Base-by-base conservation (phyloP, 306 rosid species). In the Glycine tomentella region DNA sequence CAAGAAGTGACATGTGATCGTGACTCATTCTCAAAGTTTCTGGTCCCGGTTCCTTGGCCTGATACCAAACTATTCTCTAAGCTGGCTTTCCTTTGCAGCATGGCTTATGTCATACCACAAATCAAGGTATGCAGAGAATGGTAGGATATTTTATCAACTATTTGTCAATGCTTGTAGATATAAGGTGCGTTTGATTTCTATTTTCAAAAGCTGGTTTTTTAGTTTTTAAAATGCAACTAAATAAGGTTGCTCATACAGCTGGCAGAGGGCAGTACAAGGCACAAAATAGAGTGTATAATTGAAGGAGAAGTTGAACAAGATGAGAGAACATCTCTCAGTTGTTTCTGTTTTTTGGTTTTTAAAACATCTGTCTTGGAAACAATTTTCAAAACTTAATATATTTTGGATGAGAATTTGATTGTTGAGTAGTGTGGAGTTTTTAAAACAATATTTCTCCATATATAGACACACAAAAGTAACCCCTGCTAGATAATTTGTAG, bases 111-210 rank as follows among this genome's bases (percentile, higher is more conserved):
- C 15, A 61, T 61, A 61, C 67, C 67, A 61, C 67, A 10, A 11
- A 61, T 61, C 42, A 61, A 61, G 67, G 67, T 61, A 61, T 61
- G 67, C 44, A 11, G 15, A 61, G 67, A 25, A 25, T 31, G n/a
- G 42, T 61, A 31, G 44, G n/a, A 33, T 31, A 61, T 42, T 61
- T 61, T 31, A 31, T 61, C 42, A 61, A 61, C 44, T 61, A 33
- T 9, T 59, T 59, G 40, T 25, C 66, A 10, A 61, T 4, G 3
- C 2, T 4, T 25, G 14, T 1, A 57, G 63, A 57, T 17, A 6
- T 57, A 57, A 56, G 34, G 34, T 8, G 11, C 7, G 10, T 17
- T 56, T 56, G 11, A 56, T 56, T 56, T 56, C 12, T 56, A 56
- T 17, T 56, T n/a, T n/a, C n/a, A n/a, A n/a, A n/a, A 17, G 3